phyloP scores from a whole-genome alignment of 345 rosid species.

The Dovyalis caffra region DNA sequence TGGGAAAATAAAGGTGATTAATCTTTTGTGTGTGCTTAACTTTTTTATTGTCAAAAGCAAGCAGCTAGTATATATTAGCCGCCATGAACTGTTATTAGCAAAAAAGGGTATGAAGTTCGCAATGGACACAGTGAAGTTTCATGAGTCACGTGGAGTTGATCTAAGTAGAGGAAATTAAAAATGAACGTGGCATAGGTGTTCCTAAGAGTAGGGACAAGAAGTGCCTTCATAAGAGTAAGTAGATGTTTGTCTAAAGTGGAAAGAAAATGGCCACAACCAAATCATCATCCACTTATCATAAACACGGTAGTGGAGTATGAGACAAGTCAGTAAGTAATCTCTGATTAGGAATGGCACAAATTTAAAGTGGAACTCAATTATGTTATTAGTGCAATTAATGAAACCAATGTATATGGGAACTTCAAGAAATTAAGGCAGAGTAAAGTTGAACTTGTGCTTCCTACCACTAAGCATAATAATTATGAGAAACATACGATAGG shows the following conservation, averaged over 20 bases:
- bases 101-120: no score
- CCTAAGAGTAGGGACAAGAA: constrained; percentile 23
- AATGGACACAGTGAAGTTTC: neutral
- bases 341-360: constrained; percentile 34
- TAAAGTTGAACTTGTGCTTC: no score
- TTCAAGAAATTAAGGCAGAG: constrained; percentile 3
- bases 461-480: no score
- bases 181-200: constrained; percentile 8
- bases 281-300: constrained; percentile 6
- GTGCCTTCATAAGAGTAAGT: constrained; percentile 14
- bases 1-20: neutral
- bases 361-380: constrained; percentile 23
- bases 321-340: constrained; percentile 7
- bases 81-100: no score
- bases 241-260: constrained; percentile 16
- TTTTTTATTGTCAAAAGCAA: neutral
- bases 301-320: constrained; percentile 10
- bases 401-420: neutral
- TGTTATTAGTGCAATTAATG: neutral
- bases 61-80: neutral
- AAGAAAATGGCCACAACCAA: constrained; percentile 9
- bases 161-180: neutral
- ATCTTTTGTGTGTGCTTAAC: neutral
- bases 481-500: neutral
- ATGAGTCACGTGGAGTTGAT: neutral